Percentiles rank a stretch among this genome's conserved stretches.
Evolutionary conservation across 257 asterid species (phyloP).

Genomic region (Coffea canephora): DNA sequence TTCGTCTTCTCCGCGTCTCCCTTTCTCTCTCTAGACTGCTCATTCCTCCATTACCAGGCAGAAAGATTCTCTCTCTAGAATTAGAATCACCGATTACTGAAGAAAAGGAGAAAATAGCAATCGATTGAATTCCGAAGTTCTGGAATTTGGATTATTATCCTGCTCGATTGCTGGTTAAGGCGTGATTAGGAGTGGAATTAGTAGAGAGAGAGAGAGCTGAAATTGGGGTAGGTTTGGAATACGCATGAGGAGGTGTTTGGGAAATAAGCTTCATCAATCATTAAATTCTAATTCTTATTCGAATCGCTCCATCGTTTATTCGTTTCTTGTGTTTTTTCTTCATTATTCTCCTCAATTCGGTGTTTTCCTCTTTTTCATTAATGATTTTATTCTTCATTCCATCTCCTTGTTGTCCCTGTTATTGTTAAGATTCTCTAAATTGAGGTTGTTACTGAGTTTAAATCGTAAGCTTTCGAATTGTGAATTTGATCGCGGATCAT

Average conservation of each 20-base stretch:
- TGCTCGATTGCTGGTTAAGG: too few species aligned
- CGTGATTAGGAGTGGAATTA: too few species aligned
- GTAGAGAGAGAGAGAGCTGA: not conserved
- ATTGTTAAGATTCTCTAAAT: slow-evolving; percentile 40
- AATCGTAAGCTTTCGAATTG: not conserved
- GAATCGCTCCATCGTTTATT: slow-evolving; percentile 35
- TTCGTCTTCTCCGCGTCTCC: too few species aligned
- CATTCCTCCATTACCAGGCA: too few species aligned
- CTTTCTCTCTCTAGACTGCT: too few species aligned
- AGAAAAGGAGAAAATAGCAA: too few species aligned
- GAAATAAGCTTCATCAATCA: slow-evolving; percentile 46
- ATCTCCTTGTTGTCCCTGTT: slow-evolving; percentile 20
- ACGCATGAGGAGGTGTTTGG: slow-evolving; percentile 97
- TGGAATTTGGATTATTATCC: too few species aligned
- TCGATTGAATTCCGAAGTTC: too few species aligned
- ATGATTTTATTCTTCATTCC: slow-evolving; percentile 21
- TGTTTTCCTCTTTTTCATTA: not conserved
- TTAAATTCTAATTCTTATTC: slow-evolving; percentile 30
- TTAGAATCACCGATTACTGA: too few species aligned
- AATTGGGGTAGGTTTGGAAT: slow-evolving; percentile 30
- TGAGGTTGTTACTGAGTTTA: slow-evolving; percentile 9
- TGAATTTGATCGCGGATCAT: slow-evolving; percentile 24
- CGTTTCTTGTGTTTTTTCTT: slow-evolving; percentile 26
- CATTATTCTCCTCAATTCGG: slow-evolving; percentile 29
- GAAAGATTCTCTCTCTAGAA: too few species aligned